A percentile compares a stretch with the other conserved stretches of the same genome.
Evolutionary conservation across 2,329 filamentous ascomycete species (phyloP).

Genomic region (Aspergillus sp.): DNA sequence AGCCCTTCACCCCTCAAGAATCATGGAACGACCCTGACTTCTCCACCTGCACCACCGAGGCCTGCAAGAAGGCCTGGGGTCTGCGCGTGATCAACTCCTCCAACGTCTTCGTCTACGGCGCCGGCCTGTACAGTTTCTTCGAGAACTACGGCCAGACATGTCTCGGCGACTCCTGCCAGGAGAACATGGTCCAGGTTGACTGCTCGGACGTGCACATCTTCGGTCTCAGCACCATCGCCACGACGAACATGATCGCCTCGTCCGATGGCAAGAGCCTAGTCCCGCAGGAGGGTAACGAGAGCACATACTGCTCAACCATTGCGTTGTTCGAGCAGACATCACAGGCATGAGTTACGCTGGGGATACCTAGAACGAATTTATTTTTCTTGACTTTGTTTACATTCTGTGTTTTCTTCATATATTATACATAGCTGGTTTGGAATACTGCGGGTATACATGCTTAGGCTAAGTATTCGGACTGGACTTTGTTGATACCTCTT

Average conservation of each 20-base stretch:
- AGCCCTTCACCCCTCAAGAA: constrained; percentile 41
- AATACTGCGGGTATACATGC: neutral
- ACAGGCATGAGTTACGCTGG: neutral
- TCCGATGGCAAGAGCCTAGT: constrained; percentile 36
- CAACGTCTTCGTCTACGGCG: constrained; percentile 69
- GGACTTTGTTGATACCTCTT: neutral
- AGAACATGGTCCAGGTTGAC: constrained; percentile 74
- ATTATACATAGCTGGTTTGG: neutral
- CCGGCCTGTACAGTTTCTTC: constrained; percentile 79
- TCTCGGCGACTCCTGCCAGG: constrained; percentile 70
- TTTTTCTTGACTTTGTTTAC: neutral
- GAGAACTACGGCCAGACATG: constrained; percentile 77
- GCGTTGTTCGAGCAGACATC: constrained; percentile 41
- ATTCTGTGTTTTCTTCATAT: neutral
- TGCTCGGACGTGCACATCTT: constrained; percentile 64
- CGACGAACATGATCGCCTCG: constrained; percentile 68
- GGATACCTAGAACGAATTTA: neutral
- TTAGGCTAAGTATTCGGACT: neutral
- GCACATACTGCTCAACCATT: constrained; percentile 47
- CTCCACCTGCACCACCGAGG: constrained; percentile 53
- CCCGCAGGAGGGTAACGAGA: constrained; percentile 40
- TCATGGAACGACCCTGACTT: constrained; percentile 63
- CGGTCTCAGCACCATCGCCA: constrained; percentile 72
- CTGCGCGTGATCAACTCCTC: constrained; percentile 68
- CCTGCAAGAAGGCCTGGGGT: constrained; percentile 75